Evolutionary conservation across 345 rosid species (phyloP), one percentile per base, ranked within the genome.

Genomic region (Citrus unshiu): DNA sequence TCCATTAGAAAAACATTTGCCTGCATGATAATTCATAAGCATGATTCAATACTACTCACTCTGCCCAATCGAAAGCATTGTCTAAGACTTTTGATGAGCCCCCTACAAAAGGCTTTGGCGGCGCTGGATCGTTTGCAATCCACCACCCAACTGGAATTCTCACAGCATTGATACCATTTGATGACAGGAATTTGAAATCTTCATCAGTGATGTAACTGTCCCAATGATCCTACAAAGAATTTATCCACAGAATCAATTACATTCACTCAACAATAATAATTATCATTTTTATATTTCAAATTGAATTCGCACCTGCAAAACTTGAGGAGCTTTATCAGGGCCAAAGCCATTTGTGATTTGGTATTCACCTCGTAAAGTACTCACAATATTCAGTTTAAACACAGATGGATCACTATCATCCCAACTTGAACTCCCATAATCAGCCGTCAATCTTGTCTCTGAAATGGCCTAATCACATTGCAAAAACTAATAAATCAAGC

Each of bases 281-380:
- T 27, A 34, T 30, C 24, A 21, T 35, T 35, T 25, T 72, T 7
- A 9, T 30, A n/a, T 72, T 56, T 13, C n/a, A 34, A 25, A 24
- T 37, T 12, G n/a, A 76, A 25, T 25, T 4, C 65, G 51, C 29
- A 82, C 85, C 74, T 58, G 77, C 76, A 82, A 27, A 35, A 77
- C 72, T 54, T 71, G 75, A 25, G 80, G 82, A 40, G 83, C 82
- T 77, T 57, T 80, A 6, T 77, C 81, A 32, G 83, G 85, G 25
- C 82, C 83, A 71, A 80, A 80, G 14, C 85, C 87, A 75, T 85
- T 85, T 46, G 87, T 80, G 70, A 82, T 71, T 32, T 85, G 87
- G 60, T 77, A 85, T 77, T 82, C 87, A 51, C 88, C 88, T 24
- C 0, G 34, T 24, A 83, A 8, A 43, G 22, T 22, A 14, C 16